These are phyloP conservation scores for Sclerotinia spermophila DNA, from an alignment of 2,329 filamentous ascomycete species.

Conservation along the genomic window DNA sequence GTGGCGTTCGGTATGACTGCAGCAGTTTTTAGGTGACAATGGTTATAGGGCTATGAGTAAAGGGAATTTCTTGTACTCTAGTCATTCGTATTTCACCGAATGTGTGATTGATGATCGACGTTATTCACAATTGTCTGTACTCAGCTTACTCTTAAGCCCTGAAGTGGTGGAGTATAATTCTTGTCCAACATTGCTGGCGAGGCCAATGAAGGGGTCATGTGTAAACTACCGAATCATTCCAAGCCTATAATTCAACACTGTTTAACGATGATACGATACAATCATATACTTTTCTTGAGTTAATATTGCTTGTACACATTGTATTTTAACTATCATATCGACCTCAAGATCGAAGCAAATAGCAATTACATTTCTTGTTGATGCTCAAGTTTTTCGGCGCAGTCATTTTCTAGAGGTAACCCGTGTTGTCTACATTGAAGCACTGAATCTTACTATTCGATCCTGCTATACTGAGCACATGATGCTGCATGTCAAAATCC, in stretches of 20 bases:
- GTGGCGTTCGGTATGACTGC: constrained; percentile 1
- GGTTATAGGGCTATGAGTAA: not conserved
- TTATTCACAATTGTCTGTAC: not conserved
- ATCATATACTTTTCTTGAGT: not conserved
- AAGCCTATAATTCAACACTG: not conserved
- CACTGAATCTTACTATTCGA: not conserved
- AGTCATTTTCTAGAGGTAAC: not conserved
- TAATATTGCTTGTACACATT: not conserved
- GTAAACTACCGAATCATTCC: not conserved
- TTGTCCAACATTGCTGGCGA: not conserved
- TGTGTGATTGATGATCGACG: not conserved
- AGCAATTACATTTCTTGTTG: not conserved
- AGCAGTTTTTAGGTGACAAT: not conserved
- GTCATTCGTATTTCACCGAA: not conserved
- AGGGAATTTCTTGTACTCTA: not conserved
- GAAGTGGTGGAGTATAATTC: not conserved
- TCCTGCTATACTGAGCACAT: not conserved
- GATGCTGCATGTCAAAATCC: not conserved
- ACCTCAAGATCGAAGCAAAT: not conserved
- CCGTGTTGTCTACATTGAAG: not conserved
- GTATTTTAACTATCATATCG: not conserved
- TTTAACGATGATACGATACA: not conserved
- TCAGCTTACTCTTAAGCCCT: not conserved
- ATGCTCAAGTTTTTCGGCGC: not conserved
- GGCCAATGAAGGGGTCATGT: not conserved